Evolutionary conservation across 2,329 filamentous ascomycete genomes (phyloP), one percentile per base, ranked within the genome.

Genomic region (Epicoccum nigrum): DNA sequence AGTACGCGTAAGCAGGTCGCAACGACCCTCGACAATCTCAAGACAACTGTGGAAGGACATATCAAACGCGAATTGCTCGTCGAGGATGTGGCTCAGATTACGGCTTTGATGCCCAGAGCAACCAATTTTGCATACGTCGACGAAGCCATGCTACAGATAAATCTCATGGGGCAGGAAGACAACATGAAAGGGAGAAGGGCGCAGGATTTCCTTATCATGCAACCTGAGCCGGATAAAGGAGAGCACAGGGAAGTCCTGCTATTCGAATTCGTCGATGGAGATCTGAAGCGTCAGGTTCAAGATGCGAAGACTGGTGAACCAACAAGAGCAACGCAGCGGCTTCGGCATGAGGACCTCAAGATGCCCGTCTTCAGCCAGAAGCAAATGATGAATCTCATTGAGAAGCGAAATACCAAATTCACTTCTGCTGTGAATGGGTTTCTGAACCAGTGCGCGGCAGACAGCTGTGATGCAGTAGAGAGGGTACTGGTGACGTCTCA

Each of bases 291-390:
- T 32, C 87, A 95, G 68, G 88, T 92, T 0, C 78, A 81, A 45
- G 78, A 87, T 69, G 83, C 84, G 45, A 89, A 88, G 69, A 90
- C 88, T 0, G 89, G 89, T 1, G 86, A 92, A 70, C 81, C 86
- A 0, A 85, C 81, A 0, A 88, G 86, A 46, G 82, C 88, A 0
- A 85, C 80, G 11, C 82, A 85, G 50, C 89, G 84, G 64, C 77
- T 92, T 56, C 82, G 85, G 51, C 83, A 92, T 16, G 92, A 96
- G 65, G 85, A 90, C 54, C 69, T 97, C 60, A 95, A 89, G 73
- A 91, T 97, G 86, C 94, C 93, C 0, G 89, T 96, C 7, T 97
- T 86, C 76, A 91, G 90, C 57, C 92, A 96, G 73, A 92, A 92
- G 72, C 91, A 96, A 74, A 91, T 97, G 88, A 86, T 89, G 68